A percentile compares a stretch with the other conserved stretches of the same genome.
phyloP scores from a whole-genome alignment of 306 rosid genomes.

The Medicago ruthenica region DNA sequence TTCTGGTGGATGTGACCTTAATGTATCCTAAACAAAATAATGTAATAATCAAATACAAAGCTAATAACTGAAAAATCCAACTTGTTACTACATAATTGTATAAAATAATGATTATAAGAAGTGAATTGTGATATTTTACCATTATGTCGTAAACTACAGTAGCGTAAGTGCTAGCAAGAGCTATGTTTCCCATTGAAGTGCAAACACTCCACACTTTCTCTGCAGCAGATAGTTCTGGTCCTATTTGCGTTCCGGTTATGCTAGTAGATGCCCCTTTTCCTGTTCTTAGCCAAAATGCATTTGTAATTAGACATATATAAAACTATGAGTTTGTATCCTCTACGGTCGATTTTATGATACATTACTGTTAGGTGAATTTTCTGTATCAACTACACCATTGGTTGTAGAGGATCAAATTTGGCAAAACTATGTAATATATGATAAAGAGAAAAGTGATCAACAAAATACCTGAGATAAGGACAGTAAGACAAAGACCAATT shows the following conservation, averaged over 20 bases:
- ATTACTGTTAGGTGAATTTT: neutral
- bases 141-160: constrained; percentile 57
- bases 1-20: constrained; percentile 70
- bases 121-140: constrained; percentile 38
- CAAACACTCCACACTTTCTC: constrained; percentile 65
- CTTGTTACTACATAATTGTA: neutral
- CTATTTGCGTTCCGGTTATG: constrained; percentile 46
- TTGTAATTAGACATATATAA: neutral
- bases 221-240: constrained; percentile 43
- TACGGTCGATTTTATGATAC: neutral
- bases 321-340: neutral
- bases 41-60: constrained; percentile 12
- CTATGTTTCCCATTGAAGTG: constrained; percentile 71
- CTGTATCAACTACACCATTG: neutral
- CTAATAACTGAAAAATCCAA: constrained; percentile 8
- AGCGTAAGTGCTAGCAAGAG: constrained; percentile 70
- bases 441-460: neutral
- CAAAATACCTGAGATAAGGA: constrained; percentile 50
- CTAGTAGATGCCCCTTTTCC: constrained; percentile 57
- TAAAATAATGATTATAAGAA: neutral
- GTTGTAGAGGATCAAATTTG: neutral
- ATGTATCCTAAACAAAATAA: constrained; percentile 61
- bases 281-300: constrained; percentile 28
- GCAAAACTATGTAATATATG: neutral
- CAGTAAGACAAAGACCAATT: constrained; percentile 55